Conservation (phyloP, 2,329 filamentous ascomycete genomes). For the Cladophialophora carrionii region DNA sequence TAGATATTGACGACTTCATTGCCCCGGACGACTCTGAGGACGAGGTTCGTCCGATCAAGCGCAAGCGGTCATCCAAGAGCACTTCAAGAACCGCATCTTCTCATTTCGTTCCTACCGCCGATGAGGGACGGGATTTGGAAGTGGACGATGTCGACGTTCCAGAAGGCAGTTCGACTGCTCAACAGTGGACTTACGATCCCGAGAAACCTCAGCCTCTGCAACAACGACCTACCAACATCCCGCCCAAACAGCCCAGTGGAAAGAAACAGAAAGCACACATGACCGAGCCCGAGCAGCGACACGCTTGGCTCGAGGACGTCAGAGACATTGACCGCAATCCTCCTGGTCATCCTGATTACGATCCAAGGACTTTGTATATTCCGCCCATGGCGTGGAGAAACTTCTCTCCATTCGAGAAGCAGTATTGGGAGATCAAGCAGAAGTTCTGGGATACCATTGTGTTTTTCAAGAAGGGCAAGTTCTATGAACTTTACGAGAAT, state of each 20-base stretch:
- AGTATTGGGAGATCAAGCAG: conserved; percentile 99
- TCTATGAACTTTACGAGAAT: conserved; percentile 97
- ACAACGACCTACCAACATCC: conserved; percentile 49
- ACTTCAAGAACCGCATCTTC: conserved; percentile 47
- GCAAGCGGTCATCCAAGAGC: conserved; percentile 60
- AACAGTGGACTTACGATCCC: conserved; percentile 78
- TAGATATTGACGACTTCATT: conserved; percentile 84
- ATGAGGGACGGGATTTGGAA: conserved; percentile 47
- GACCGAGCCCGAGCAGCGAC: conserved; percentile 81
- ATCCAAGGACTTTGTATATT: conserved; percentile 87
- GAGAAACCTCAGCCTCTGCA: conserved; percentile 58
- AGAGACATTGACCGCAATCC: conserved; percentile 81
- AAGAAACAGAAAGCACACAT: conserved; percentile 71
- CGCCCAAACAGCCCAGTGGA: conserved; percentile 43
- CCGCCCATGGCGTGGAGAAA: conserved; percentile 76
- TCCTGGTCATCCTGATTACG: conserved; percentile 80
- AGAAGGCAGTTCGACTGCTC: conserved; percentile 68
- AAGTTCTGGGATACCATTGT: conserved; percentile 97
- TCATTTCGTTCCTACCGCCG: conserved; percentile 48
- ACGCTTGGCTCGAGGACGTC: conserved; percentile 86
- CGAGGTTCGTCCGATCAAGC: conserved; percentile 67
- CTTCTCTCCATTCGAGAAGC: conserved; percentile 94
- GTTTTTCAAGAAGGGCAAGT: conserved; percentile 99
- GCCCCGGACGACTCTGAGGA: conserved; percentile 85
- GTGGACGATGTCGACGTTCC: conserved; percentile 61